Base-by-base conservation (phyloP, 2,329 filamentous ascomycete species). In the Mycocentrospora acerina region DNA sequence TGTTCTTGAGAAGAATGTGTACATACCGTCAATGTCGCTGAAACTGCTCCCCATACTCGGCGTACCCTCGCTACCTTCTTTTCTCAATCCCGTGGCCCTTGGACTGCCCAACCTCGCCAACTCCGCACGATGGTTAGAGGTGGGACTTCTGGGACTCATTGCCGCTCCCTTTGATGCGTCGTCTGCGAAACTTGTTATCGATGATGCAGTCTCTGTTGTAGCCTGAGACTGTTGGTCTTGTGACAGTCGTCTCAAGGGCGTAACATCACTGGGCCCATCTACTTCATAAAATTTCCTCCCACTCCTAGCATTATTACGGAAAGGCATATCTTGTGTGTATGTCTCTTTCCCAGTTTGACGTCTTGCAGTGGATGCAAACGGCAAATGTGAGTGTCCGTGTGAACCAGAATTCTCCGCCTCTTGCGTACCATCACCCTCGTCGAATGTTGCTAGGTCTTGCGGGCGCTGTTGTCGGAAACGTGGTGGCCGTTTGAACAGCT, bases 11-110 rank as follows among this genome's bases (percentile, higher is more conserved):
- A n/a, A n/a, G n/a, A n/a, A n/a, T n/a, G n/a, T n/a, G n/a, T 27
- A 56, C 60, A 51, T 64, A 78, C 86, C 86, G 62, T 91, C 88
- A 29, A 94, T 75, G 69, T 93, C 88, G 66, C 86, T 91, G 57
- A 89, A 93, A 55, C 86, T 90, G 63, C 87, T 91, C 1, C 87
- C 86, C 60, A 67, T 67, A 28, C 63, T 67, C 11, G 61, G 62
- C 2, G 60, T 60, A 1, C 61, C 63, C 29, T 67, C 63, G 29
- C 63, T 67, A 4, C 61, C 61, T 16, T 64, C 60, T 27, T 48
- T 59, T 27, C 46, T 59, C 14, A 31, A 36, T 14, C 48, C 51
- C 19, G 18, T 34, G 7, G 53, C 76, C 75, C 18, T 66, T 2
- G 80, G 77, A 52, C 77, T 81, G n/a, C 55, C 53, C 29, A 78